A percentile compares a stretch with the other conserved stretches of the same genome.
These are phyloP conservation scores for Sonneratia caseolaris DNA, from an alignment of 345 rosid species.

Conservation along the genomic window DNA sequence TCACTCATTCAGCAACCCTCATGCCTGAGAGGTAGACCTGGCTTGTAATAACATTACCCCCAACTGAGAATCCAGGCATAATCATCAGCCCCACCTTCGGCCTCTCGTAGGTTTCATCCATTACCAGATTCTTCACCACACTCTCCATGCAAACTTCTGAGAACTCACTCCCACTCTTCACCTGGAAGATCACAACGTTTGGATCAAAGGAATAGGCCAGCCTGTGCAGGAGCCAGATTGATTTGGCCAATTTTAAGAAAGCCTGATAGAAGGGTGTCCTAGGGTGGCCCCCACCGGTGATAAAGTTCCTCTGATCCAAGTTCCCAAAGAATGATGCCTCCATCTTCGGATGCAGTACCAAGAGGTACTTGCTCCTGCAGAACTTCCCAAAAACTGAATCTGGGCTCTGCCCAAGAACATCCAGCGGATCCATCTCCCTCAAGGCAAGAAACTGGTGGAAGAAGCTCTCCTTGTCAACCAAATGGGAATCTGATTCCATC, in stretches of 20 bases:
- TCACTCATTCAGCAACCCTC: constrained; percentile 16
- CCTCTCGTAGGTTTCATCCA: constrained; percentile 7
- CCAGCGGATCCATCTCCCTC: constrained; percentile 22
- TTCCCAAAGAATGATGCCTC: constrained; percentile 23
- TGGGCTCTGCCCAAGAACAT: constrained; percentile 18
- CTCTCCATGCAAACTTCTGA: constrained; percentile 16
- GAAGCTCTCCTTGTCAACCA: constrained; percentile 14
- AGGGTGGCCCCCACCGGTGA: constrained; percentile 17
- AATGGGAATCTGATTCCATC: constrained; percentile 11
- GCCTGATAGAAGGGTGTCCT: constrained; percentile 23
- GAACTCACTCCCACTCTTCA: constrained; percentile 15
- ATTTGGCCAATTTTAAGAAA: constrained; percentile 15
- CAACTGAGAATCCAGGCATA: constrained; percentile 16
- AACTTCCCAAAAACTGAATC: constrained; percentile 20
- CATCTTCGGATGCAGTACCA: constrained; percentile 22
- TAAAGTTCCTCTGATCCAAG: constrained; percentile 17
- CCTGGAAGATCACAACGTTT: constrained; percentile 15
- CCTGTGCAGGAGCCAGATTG: constrained; percentile 19
- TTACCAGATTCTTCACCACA: constrained; percentile 11
- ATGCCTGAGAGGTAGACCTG: constrained; percentile 18
- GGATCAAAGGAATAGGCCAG: constrained; percentile 19
- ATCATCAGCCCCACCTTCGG: constrained; percentile 18
- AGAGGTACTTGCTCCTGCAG: constrained; percentile 16
- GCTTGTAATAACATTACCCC: constrained; percentile 11
- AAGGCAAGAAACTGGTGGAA: constrained; percentile 18